Percentiles rank a stretch among this genome's conserved stretches.
Evolutionary conservation across 352 stramenopile species (phyloP).

Genomic region (Phytophthora cryptogea): DNA sequence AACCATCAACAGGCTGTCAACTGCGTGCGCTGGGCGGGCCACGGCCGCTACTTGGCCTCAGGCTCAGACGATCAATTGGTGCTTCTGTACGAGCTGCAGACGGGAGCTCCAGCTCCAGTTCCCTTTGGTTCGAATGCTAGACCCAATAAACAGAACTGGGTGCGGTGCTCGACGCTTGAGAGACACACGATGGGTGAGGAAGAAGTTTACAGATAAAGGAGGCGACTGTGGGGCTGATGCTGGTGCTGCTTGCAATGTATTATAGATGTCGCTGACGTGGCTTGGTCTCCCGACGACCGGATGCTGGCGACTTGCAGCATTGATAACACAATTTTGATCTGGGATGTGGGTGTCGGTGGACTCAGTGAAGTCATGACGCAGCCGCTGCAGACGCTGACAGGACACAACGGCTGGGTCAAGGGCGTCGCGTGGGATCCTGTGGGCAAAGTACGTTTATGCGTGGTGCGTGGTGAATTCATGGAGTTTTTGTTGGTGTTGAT

Average conservation of each 20-base stretch:
- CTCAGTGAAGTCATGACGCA: constrained; percentile 76
- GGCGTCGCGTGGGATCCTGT: constrained; percentile 88
- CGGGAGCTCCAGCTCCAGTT: constrained; percentile 61
- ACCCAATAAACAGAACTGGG: constrained; percentile 88
- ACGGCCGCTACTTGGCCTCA: constrained; percentile 82
- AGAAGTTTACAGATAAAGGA: neutral
- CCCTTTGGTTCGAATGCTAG: constrained; percentile 80
- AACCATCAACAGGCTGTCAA: constrained; percentile 89
- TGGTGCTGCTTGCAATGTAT: constrained; percentile 4
- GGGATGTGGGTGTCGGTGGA: constrained; percentile 65
- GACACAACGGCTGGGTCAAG: constrained; percentile 89
- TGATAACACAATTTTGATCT: constrained; percentile 89
- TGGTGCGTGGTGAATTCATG: neutral
- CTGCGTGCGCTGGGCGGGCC: constrained; percentile 81
- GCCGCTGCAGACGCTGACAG: constrained; percentile 74
- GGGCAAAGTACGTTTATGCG: constrained; percentile 54
- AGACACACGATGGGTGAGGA: constrained; percentile 81
- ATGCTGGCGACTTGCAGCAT: constrained; percentile 90
- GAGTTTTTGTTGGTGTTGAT: neutral
- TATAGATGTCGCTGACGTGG: constrained; percentile 83
- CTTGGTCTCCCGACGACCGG: constrained; percentile 87
- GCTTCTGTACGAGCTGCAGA: constrained; percentile 82
- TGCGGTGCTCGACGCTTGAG: constrained; percentile 79
- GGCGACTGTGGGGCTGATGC: constrained; percentile 6
- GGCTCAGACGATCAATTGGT: constrained; percentile 85